Percentiles rank a stretch among this genome's conserved stretches.
These are phyloP conservation scores for Nakazawaea ishiwadae DNA, from an alignment of 805 yeast species.

Conservation along the genomic window DNA sequence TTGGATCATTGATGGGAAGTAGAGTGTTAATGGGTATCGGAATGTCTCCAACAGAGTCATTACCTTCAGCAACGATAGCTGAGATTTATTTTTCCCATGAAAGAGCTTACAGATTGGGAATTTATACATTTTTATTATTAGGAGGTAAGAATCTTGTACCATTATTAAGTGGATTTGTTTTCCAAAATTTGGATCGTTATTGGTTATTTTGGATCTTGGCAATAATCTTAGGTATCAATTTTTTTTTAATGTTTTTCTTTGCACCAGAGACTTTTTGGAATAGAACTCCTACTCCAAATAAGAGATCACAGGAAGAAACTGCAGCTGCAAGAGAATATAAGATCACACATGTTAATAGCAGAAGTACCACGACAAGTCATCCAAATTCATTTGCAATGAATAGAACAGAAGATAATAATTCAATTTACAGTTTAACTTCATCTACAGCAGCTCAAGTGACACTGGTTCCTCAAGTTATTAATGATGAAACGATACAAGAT, in stretches of 20 bases:
- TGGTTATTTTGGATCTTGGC: conserved; percentile 61
- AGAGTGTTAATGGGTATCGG: conserved; percentile 58
- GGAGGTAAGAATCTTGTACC: conserved; percentile 58
- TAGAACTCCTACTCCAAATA: conserved; percentile 44
- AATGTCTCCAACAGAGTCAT: conserved; percentile 54
- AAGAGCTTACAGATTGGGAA: conserved; percentile 40
- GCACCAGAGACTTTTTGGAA: conserved; percentile 68
- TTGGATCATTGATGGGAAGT: conserved; percentile 50
- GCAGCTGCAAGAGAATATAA: conserved; percentile 36
- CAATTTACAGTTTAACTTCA: conserved; percentile 6
- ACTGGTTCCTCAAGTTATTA: background rate
- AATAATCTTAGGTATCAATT: conserved; percentile 43
- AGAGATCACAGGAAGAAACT: conserved; percentile 43
- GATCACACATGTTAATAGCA: conserved; percentile 12
- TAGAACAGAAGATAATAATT: too few relatives aligned
- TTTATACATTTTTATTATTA: conserved; percentile 50
- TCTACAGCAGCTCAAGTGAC: too few relatives aligned
- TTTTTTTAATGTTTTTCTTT: conserved; percentile 42
- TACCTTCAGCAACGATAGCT: conserved; percentile 57
- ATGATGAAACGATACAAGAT: background rate
- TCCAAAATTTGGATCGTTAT: conserved; percentile 43
- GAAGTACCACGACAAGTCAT: background rate
- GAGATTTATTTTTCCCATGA: conserved; percentile 55
- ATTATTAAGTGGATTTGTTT: conserved; percentile 48
- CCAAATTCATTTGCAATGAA: conserved; percentile 8